Conservation (phyloP, 2,329 filamentous ascomycete genomes). For the Aspergillus tamarii region DNA sequence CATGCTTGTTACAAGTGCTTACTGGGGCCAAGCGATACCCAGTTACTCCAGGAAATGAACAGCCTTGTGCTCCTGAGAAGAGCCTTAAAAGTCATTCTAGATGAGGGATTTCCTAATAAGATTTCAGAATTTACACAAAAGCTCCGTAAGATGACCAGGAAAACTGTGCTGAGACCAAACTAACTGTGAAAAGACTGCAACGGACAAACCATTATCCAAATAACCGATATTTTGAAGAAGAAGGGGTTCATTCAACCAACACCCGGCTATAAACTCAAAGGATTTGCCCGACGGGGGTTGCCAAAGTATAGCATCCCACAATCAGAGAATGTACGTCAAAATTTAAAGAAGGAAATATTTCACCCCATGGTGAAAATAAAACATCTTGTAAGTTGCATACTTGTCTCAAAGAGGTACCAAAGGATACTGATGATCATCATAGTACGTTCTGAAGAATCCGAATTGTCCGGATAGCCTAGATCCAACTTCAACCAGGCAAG, state of each 20-base stretch:
- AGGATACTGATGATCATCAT: constrained; percentile 11
- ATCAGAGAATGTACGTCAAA: constrained; percentile 22
- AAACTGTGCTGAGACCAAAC: background rate
- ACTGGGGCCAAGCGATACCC: constrained; percentile 33
- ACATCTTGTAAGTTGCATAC: constrained; percentile 31
- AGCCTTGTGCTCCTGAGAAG: constrained; percentile 32
- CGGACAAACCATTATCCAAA: constrained; percentile 31
- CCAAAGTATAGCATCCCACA: constrained; percentile 32
- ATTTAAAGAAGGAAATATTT: constrained; percentile 32
- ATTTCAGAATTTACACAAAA: constrained; percentile 32
- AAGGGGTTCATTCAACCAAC: constrained; percentile 31
- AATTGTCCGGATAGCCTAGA: background rate
- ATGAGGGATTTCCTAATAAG: constrained; percentile 34
- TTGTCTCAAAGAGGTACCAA: background rate
- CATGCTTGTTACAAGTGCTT: constrained; percentile 54
- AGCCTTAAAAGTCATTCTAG: constrained; percentile 32
- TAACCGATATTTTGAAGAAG: constrained; percentile 34
- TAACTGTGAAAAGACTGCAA: constrained; percentile 34
- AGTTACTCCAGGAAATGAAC: constrained; percentile 31
- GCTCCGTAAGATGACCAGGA: constrained; percentile 30
- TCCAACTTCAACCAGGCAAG: background rate
- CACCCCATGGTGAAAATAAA: constrained; percentile 37
- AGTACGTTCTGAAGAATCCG: constrained; percentile 16
- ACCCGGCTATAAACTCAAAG: constrained; percentile 34
- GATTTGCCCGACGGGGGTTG: constrained; percentile 32